These are phyloP conservation scores for Naganishia albida DNA, from an alignment of 1,284 basidiomycete species.

Conservation along the genomic window DNA sequence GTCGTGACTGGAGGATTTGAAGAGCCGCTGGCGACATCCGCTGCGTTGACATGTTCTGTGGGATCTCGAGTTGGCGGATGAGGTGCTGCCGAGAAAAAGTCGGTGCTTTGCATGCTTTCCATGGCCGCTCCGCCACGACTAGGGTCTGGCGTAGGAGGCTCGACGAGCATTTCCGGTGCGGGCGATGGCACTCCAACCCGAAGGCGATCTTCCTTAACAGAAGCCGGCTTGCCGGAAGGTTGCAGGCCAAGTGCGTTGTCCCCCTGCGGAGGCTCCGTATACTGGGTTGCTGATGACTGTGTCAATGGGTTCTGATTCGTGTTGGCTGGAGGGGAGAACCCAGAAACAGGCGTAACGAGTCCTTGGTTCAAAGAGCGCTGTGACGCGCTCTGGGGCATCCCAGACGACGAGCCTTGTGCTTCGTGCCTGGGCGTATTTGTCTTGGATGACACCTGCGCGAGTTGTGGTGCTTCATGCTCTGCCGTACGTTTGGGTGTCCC, in stretches of 20 bases:
- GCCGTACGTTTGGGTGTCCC: neutral
- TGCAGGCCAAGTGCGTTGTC: neutral
- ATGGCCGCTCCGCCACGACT: slow-evolving; percentile 8
- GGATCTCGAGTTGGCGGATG: too few species aligned
- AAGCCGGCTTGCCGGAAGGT: neutral
- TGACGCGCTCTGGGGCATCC: slow-evolving; percentile 7
- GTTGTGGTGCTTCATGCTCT: neutral
- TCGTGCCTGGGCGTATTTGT: slow-evolving; percentile 5
- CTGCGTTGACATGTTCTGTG: too few species aligned
- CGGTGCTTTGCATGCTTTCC: slow-evolving; percentile 5
- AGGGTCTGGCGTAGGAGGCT: slow-evolving; percentile 22
- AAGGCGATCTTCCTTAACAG: neutral
- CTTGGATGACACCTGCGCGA: slow-evolving; percentile 4
- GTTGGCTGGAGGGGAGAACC: neutral
- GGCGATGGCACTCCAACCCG: slow-evolving; percentile 7
- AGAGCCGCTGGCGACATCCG: too few species aligned
- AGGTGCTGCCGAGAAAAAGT: too few species aligned
- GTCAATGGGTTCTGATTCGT: neutral
- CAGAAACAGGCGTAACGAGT: neutral
- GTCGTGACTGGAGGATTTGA: neutral
- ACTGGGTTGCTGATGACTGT: neutral
- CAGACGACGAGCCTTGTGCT: slow-evolving; percentile 8
- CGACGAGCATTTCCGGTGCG: slow-evolving; percentile 17
- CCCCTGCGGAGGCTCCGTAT: neutral
- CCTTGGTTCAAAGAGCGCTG: slow-evolving; percentile 10